Base-by-base conservation (phyloP, 1,139 yeast genomes). In the Ogataea hybrid region DNA sequence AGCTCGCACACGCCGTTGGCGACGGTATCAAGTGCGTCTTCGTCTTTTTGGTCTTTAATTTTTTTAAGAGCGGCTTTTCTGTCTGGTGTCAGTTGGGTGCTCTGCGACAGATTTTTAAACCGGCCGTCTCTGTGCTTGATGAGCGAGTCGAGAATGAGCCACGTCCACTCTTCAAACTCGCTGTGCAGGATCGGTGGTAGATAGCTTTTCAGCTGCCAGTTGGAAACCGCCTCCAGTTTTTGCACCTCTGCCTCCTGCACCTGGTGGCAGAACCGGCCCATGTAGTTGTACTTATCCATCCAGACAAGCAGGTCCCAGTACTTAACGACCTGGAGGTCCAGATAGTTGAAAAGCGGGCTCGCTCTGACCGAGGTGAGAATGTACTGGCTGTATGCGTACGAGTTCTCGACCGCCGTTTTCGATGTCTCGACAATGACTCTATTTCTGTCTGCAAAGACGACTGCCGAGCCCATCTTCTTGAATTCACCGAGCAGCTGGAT, bases 301-400 rank as follows among this genome's bases (percentile, higher is more conserved):
- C 98, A 94, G 4, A 92, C 68, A 48, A 94, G 68, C 14, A 85
- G 59, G 61, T 92, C 97, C 98, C 98, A 92, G 58, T 88, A 90
- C 53, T 80, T 80, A 12, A 73, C 74, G 36, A 92, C 83, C 23
- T 70, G 68, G 53, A 94, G 66, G 53, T 90, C 97, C 53, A 94
- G 67, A 60, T 82, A 89, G 53, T 84, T 81, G 64, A 92, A 92
- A 49, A 89, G 64, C 0, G 96, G 94, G 55, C 82, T 85, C 1
- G 88, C 73, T 53, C 96, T 72, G 5, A 90, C 79, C 2, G 95
- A 81, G 51, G 86, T 84, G 34, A 87, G 73, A 36, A 89, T 70
- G 58, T 89, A 89, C 52, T 87, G 89, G n/a, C 96, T 94, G 61
- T 84, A 90, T 0, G 97, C 95, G 62, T 86, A 88, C 1, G 96